A percentile compares a stretch with the other conserved stretches of the same genome.
These are phyloP conservation scores for Francoa sonchifolia DNA, from an alignment of 441 rosid species.

Conservation along the genomic window DNA sequence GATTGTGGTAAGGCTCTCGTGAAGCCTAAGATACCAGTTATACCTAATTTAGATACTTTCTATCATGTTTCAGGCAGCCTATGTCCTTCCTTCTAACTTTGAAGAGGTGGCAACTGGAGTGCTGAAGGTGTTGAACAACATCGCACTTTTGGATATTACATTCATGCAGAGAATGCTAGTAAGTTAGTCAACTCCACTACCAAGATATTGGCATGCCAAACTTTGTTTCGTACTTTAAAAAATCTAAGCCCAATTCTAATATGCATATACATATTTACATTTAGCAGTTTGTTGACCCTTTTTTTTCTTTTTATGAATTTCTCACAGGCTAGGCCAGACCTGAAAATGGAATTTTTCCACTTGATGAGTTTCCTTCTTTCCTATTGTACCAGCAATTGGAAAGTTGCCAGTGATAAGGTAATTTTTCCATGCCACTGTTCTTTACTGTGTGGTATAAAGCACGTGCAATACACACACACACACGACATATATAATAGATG, in stretches of 20 bases:
- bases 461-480: not conserved
- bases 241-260: constrained; percentile 5
- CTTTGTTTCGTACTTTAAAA: constrained; percentile 5
- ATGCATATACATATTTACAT: not conserved
- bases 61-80: constrained; percentile 33
- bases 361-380: constrained; percentile 70
- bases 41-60: not conserved
- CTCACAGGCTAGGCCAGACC: constrained; percentile 60
- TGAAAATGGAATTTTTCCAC: constrained; percentile 73
- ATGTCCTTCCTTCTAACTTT: constrained; percentile 62
- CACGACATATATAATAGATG: too few species aligned
- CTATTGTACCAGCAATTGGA: constrained; percentile 69
- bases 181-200: constrained; percentile 15
- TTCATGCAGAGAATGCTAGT: constrained; percentile 65
- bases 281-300: not conserved
- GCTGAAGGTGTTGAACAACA: constrained; percentile 60
- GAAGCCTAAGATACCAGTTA: not conserved
- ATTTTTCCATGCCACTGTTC: constrained; percentile 1
- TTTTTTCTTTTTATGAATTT: constrained; percentile 8
- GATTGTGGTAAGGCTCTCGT: not conserved
- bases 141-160: constrained; percentile 57
- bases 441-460: not conserved
- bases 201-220: not conserved
- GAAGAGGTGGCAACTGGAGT: constrained; percentile 76
- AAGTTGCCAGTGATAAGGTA: constrained; percentile 55